Conservation (phyloP, 1,284 basidiomycete species). For the Schizophyllum amplum region DNA sequence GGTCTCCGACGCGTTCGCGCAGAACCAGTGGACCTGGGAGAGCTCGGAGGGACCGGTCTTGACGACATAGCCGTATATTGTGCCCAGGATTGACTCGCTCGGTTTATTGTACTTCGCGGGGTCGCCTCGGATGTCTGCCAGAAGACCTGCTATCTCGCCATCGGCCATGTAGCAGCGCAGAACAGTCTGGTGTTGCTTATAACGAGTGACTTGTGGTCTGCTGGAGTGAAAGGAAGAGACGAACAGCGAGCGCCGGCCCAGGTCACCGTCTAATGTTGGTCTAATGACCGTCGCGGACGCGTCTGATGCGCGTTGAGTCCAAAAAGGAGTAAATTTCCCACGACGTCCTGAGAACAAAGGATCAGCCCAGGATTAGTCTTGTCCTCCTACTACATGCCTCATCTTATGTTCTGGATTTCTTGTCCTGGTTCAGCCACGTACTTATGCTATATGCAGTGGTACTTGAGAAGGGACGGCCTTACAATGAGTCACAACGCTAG, state of each 20-base stretch:
- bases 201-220: neutral
- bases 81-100: neutral
- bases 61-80: neutral
- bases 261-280: neutral
- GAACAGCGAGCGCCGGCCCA: neutral
- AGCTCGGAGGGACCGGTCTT: neutral
- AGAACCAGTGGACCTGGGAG: conserved; percentile 58
- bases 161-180: neutral
- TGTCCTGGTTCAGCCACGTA: no score
- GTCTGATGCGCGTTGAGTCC: no score
- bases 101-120: neutral
- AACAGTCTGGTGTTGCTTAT: no score
- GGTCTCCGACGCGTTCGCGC: conserved; percentile 42
- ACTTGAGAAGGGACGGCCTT: no score
- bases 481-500: no score
- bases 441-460: no score
- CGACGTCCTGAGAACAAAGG: no score
- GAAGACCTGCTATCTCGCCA: neutral
- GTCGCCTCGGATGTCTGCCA: neutral
- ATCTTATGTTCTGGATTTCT: no score
- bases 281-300: neutral
- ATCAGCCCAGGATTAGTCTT: no score
- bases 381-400: no score
- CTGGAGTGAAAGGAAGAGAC: neutral
- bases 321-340: no score